Base-by-base conservation (phyloP, 2,329 filamentous ascomycete genomes). In the Ceratocystis cubensis region DNA sequence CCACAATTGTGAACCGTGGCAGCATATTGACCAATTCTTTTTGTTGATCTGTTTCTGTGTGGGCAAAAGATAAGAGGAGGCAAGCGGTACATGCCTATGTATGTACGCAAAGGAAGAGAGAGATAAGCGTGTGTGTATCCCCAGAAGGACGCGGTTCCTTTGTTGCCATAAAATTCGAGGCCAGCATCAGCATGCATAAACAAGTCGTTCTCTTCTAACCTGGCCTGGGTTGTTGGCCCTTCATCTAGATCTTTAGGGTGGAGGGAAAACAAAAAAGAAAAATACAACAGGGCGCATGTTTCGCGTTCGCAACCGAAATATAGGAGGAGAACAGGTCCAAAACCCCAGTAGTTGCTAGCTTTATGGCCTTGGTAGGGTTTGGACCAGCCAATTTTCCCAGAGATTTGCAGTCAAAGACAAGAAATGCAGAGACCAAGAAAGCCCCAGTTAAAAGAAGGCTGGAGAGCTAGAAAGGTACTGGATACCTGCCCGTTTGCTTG, bases 21-120 rank as follows among this genome's bases (percentile, higher is more conserved):
- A 66, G 45, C 13, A 30, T 62, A 8, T 50, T 6, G 28, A 25
- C 65, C 65, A 66, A 66, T 63, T 65, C 65, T 63, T 62, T 53
- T 33, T 30, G 10, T 30, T n/a, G n/a, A 22, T 41, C 37, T 30
- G 37, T 15, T 41, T 65, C 33, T 8, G 17, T 41, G 37, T 41
- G 37, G 13, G 13, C 37, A 41, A 41, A 41, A 41, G 37, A 41
- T 41, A 15, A 41, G 22, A 13, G 48, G 1, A 20, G 7, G 7
- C 48, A n/a, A 17, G 22, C n/a, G 48, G 15, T 2, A 20, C 48
- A 53, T 25, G 2, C 6, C 22, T 0, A 50, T 22, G 4, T 13
- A 15, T 41, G 37, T 13, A 5, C 5, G 37, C 13, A 41, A 15
- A 41, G 37, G 33, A 37, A 4, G 37, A 41, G 13, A 41, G 37